Conservation (phyloP, 2,329 filamentous ascomycete species). For the Dactylellina parvicollis region DNA sequence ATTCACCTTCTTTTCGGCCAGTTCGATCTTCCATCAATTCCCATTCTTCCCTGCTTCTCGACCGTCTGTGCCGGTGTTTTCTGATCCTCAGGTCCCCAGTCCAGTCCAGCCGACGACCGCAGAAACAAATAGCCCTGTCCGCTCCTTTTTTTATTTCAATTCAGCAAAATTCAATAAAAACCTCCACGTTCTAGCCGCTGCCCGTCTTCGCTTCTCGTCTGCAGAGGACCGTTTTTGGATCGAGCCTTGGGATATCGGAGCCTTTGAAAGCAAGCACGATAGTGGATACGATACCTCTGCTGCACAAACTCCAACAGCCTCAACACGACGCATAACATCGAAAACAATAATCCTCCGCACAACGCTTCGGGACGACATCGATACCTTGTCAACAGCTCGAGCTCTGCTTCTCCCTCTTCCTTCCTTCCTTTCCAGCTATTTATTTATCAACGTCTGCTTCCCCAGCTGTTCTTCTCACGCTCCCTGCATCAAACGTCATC, state of each 20-base stretch:
- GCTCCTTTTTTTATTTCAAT: conserved; percentile 21
- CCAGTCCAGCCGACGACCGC: too few species aligned
- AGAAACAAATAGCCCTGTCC: conserved; percentile 44
- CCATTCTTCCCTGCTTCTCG: conserved; percentile 5
- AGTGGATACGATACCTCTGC: not conserved
- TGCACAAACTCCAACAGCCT: conserved; percentile 27
- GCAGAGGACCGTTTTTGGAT: conserved; percentile 18
- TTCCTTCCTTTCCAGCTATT: not conserved
- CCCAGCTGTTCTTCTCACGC: not conserved
- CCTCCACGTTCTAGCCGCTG: conserved; percentile 25
- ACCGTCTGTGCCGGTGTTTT: conserved; percentile 52
- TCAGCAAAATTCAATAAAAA: not conserved
- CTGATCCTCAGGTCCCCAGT: conserved; percentile 17
- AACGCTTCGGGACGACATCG: not conserved
- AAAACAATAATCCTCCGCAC: conserved; percentile 3
- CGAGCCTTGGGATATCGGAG: conserved; percentile 30
- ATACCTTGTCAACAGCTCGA: not conserved
- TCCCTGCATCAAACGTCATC: conserved; percentile 6
- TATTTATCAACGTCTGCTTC: conserved; percentile 21
- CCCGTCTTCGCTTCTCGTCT: conserved; percentile 14
- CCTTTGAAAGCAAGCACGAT: conserved; percentile 10
- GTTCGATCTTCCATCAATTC: conserved; percentile 12
- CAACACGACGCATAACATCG: conserved; percentile 6
- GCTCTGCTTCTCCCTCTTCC: conserved; percentile 3
- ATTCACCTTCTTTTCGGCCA: conserved; percentile 42